Evolutionary conservation across 2,329 filamentous ascomycete genomes (phyloP), one percentile per base, ranked within the genome.

Genomic region (Colletotrichum spinosum): DNA sequence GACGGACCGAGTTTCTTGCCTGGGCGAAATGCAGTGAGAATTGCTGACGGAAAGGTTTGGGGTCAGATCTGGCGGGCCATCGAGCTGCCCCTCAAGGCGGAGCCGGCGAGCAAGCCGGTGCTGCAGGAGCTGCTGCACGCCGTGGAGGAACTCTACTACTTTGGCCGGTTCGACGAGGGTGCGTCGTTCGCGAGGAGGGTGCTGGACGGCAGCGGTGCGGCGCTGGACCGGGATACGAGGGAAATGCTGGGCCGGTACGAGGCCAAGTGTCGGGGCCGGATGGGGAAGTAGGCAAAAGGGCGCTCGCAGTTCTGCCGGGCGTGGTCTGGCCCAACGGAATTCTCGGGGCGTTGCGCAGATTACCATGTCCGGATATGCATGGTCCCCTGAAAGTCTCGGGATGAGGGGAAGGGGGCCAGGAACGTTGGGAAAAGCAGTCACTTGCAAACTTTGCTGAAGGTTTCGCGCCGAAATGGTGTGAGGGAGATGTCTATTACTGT

Each of bases 131-230:
- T 85, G 9, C 64, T 87, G 17, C 84, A 88, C 70, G 86, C 85
- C 0, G 82, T 85, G 8, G 85, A 88, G 71, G 86, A 88, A 73
- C 76, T 88, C 49, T 88, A 88, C 70, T 88, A 85, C 72, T 83
- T 83, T 68, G 74, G 78, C 6, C 75, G 80, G 39, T 88, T 80
- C 62, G 72, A 73, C 1, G 80, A 84, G 58, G 84, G 80, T 2
- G 75, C 78, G n/a, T 69, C 71, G 10, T 79, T 88, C 49, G 74
- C 81, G 6, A 60, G 69, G 2, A 68, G 70, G 5, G 73, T 81
- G 0, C 70, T 85, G 6, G 72, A 72, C 5, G 71, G 69, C 8
- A 72, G 69, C 12, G 70, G 67, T 4, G 69, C 71, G 5, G 76
- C 72, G 7, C 64, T 86, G 11, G 84, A 87, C 34, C 67, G 67